Conservation (phyloP, 73 alveolate species). For the Paramecium octaurelia region DNA sequence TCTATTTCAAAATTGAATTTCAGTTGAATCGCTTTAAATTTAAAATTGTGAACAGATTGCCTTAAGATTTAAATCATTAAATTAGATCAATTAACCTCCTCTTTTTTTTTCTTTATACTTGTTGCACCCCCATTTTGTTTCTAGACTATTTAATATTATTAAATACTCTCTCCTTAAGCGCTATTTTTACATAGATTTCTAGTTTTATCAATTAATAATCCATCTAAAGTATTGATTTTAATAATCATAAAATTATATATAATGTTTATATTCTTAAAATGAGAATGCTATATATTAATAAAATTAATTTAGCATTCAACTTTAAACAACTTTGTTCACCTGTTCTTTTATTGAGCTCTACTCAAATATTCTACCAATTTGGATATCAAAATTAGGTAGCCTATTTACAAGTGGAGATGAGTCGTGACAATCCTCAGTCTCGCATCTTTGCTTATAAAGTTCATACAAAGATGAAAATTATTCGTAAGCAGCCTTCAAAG, state of each 20-base stretch:
- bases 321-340: not conserved
- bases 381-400: not conserved
- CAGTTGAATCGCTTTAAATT: too few species aligned
- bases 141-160: not conserved
- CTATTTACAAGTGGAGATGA: not conserved
- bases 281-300: not conserved
- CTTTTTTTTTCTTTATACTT: too few species aligned
- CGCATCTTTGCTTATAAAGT: not conserved
- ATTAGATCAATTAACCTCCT: too few species aligned
- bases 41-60: too few species aligned
- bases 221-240: not conserved
- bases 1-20: too few species aligned
- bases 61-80: too few species aligned
- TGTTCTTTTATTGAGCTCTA: not conserved
- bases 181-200: not conserved
- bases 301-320: not conserved
- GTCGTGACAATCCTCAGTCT: not conserved
- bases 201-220: not conserved
- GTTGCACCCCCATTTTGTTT: too few species aligned
- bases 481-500: not conserved
- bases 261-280: not conserved
- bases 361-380: not conserved
- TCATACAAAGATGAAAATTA: not conserved
- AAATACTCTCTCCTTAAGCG: not conserved
- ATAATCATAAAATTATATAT: not conserved